A percentile compares a stretch with the other conserved stretches of the same genome.
Evolutionary conservation across 768 basidiomycete species (phyloP).

Genomic region (Fibroporia radiculosa): DNA sequence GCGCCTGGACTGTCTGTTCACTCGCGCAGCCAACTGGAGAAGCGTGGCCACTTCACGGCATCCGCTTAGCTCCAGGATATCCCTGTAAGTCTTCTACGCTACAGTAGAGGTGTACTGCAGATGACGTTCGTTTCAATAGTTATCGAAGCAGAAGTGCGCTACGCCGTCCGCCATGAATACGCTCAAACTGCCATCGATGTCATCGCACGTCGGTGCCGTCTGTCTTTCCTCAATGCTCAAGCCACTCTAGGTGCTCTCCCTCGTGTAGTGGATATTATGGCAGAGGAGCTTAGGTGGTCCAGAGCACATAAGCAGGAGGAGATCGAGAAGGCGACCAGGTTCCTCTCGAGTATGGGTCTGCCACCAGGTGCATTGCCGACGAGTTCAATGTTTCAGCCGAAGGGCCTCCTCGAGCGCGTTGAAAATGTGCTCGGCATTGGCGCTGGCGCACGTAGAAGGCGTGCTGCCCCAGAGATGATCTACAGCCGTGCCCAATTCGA

Average conservation of each 20-base stretch:
- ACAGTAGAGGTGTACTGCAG: background rate
- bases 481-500: constrained; percentile 49
- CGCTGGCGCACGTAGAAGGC: constrained; percentile 6
- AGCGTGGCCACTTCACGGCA: constrained; percentile 83
- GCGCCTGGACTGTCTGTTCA: constrained; percentile 89
- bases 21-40: constrained; percentile 71
- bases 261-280: constrained; percentile 87
- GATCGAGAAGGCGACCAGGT: constrained; percentile 48
- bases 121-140: constrained; percentile 30
- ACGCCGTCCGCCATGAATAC: constrained; percentile 86
- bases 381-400: constrained; percentile 10
- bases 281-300: constrained; percentile 76
- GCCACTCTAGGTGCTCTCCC: constrained; percentile 82
- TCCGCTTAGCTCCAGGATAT: constrained; percentile 60
- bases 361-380: constrained; percentile 37
- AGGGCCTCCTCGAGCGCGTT: constrained; percentile 18
- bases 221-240: constrained; percentile 88
- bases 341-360: constrained; percentile 84
- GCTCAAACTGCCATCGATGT: constrained; percentile 90
- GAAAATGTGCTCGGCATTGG: constrained; percentile 15
- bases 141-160: constrained; percentile 90
- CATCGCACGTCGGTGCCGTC: constrained; percentile 85
- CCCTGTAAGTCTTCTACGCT: constrained; percentile 42
- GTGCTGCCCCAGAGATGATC: constrained; percentile 22
- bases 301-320: constrained; percentile 49